phyloP scores from a whole-genome alignment of 495 filamentous ascomycete genomes.

The Halenospora varia region DNA sequence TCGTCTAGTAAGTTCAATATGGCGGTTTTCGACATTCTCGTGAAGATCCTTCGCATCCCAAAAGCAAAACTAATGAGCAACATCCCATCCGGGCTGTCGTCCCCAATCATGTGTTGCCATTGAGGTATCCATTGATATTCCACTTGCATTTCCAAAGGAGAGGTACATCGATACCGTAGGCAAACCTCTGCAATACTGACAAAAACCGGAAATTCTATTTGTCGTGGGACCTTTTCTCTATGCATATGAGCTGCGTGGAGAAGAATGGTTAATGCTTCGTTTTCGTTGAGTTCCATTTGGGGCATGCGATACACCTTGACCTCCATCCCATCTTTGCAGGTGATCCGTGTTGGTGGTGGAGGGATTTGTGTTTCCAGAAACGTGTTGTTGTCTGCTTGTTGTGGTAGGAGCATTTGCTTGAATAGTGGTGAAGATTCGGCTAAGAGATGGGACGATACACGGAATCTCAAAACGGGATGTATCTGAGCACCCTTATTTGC shows the following conservation, averaged over 20 bases:
- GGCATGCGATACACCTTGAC: conserved; percentile 36
- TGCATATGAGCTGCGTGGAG: conserved; percentile 42
- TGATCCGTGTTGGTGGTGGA: conserved; percentile 23
- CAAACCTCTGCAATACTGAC: conserved; percentile 36
- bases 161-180: conserved; percentile 34
- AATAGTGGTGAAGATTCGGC: conserved; percentile 34
- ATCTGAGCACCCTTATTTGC: conserved; percentile 24
- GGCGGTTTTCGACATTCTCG: conserved; percentile 31
- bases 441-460: conserved; percentile 36
- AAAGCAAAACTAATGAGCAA: conserved; percentile 39
- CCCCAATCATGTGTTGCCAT: conserved; percentile 27
- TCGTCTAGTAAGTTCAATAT: conserved; percentile 32
- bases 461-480: conserved; percentile 31
- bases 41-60: conserved; percentile 32
- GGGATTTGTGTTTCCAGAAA: conserved; percentile 28
- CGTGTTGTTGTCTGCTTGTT: neutral
- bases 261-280: conserved; percentile 31
- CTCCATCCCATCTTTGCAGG: conserved; percentile 29
- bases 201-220: conserved; percentile 34
- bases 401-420: conserved; percentile 29
- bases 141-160: conserved; percentile 34
- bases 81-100: conserved; percentile 31
- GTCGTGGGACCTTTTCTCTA: conserved; percentile 31
- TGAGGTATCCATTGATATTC: conserved; percentile 39
- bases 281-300: conserved; percentile 32